phyloP scores from a whole-genome alignment of 257 asterid species.

The Craterostigma plantagineum region DNA sequence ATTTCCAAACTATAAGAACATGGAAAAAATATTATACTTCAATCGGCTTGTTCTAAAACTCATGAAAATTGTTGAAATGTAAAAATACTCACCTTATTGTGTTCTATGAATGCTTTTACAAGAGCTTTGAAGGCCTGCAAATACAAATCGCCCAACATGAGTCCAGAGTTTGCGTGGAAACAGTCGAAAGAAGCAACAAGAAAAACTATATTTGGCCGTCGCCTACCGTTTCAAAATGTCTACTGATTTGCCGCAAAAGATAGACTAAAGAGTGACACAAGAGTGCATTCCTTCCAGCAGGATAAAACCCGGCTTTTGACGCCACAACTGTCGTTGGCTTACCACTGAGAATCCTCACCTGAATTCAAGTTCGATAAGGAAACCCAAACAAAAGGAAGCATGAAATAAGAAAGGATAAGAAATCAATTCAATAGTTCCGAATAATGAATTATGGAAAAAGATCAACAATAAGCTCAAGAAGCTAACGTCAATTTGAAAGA shows the following conservation, averaged over 20 bases:
- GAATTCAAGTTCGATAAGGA: slow-evolving; percentile 12
- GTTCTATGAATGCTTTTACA: slow-evolving; percentile 80
- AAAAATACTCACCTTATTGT: slow-evolving; percentile 55
- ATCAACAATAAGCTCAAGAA: too few species aligned
- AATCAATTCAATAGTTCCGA: too few species aligned
- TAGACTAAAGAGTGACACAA: slow-evolving; percentile 84
- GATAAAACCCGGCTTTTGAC: slow-evolving; percentile 57
- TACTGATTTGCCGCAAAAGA: slow-evolving; percentile 74
- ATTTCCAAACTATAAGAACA: slow-evolving; percentile 63
- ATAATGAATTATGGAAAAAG: too few species aligned
- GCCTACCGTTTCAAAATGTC: slow-evolving; percentile 73
- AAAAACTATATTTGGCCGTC: not conserved
- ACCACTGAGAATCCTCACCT: slow-evolving; percentile 84
- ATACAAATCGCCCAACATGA: slow-evolving; percentile 9
- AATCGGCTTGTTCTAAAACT: not conserved
- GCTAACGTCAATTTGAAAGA: too few species aligned
- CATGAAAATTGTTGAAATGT: not conserved
- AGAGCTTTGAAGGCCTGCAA: slow-evolving; percentile 84
- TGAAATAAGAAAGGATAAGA: not conserved
- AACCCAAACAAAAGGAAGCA: not conserved
- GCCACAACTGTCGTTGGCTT: slow-evolving; percentile 56
- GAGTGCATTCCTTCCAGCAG: slow-evolving; percentile 59
- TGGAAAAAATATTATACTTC: slow-evolving; percentile 1
- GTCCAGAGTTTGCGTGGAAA: slow-evolving; percentile 9
- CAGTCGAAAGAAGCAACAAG: slow-evolving; percentile 1